Conservation (phyloP, 306 rosid species). For the Macrotyloma uniflorum region DNA sequence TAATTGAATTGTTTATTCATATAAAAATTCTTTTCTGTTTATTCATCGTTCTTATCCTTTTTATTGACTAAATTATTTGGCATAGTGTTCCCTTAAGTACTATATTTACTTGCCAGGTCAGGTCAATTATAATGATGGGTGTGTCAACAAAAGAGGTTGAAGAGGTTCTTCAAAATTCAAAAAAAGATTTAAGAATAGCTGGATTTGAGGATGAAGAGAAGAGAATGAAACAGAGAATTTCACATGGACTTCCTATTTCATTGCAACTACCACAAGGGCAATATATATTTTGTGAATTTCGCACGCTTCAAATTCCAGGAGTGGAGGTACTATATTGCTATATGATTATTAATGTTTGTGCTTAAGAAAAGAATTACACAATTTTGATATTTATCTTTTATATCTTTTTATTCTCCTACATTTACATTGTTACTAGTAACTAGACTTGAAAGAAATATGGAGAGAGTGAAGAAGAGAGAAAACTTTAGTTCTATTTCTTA, state of each 20-base stretch:
- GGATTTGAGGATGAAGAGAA: constrained; percentile 94
- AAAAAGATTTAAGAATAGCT: constrained; percentile 74
- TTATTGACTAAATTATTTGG: constrained; percentile 16
- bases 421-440: not conserved
- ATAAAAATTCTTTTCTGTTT: not conserved
- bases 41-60: no score
- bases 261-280: constrained; percentile 86
- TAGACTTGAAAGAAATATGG: no score
- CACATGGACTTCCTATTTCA: constrained; percentile 52
- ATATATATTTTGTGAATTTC: constrained; percentile 79
- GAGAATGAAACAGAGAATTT: constrained; percentile 73
- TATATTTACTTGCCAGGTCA: constrained; percentile 55
- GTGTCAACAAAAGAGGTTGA: constrained; percentile 74
- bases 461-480: no score
- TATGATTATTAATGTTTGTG: constrained; percentile 19
- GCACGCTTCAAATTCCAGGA: constrained; percentile 86
- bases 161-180: constrained; percentile 72
- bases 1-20: not conserved
- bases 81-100: constrained; percentile 10
- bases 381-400: constrained; percentile 20
- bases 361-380: constrained; percentile 9
- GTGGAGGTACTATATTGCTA: constrained; percentile 56
- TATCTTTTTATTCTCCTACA: not conserved
- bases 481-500: no score
- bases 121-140: constrained; percentile 93